Conservation (phyloP, 768 basidiomycete species). For the Pleurotus giganteus region DNA sequence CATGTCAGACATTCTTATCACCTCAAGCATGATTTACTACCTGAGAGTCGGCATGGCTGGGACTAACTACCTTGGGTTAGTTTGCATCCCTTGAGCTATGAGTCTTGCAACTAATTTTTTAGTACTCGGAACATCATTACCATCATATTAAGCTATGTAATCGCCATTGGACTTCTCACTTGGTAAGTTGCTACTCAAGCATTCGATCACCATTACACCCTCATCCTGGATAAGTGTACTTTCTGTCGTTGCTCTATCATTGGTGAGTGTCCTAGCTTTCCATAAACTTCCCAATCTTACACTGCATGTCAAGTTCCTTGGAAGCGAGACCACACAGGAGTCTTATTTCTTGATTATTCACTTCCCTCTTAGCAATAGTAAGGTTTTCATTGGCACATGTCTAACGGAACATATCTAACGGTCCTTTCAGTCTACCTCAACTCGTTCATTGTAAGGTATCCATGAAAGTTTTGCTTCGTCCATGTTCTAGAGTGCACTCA, state of each 20-base stretch:
- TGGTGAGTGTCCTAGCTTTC: neutral
- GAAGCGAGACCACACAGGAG: neutral
- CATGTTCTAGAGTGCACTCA: no score
- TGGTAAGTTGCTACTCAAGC: neutral
- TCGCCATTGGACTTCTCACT: neutral
- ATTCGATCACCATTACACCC: neutral
- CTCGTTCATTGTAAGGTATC: neutral
- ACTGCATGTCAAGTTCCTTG: neutral
- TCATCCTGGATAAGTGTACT: neutral
- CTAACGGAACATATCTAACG: neutral
- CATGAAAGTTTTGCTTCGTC: neutral
- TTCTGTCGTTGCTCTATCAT: neutral
- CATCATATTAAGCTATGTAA: neutral
- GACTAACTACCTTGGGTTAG: neutral
- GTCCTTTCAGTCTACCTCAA: neutral
- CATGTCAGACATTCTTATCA: neutral
- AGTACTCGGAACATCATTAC: neutral
- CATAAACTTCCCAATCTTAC: neutral
- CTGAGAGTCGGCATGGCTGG: neutral
- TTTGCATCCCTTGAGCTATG: neutral
- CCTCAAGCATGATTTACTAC: neutral
- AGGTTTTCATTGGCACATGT: neutral
- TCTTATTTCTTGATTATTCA: neutral
- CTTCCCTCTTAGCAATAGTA: neutral
- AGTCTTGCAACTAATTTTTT: neutral